Conservation (phyloP, 768 basidiomycete species). For the Infundibulicybe gibba region DNA sequence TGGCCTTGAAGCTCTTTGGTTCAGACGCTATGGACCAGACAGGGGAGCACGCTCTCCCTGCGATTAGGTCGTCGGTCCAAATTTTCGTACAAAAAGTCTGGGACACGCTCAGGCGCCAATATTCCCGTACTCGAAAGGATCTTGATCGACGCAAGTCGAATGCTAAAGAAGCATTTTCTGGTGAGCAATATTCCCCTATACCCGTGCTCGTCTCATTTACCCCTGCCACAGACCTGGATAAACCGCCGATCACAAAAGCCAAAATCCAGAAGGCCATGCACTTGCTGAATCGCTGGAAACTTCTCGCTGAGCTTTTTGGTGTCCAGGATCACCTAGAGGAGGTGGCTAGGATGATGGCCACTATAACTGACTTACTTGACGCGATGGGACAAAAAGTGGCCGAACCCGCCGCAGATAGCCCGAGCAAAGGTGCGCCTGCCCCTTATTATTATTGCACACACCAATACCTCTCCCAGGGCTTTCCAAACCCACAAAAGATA, state of each 20-base stretch:
- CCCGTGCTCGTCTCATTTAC: not conserved
- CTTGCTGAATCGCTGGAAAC: constrained; percentile 3
- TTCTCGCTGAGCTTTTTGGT: constrained; percentile 1
- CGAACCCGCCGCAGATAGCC: not conserved
- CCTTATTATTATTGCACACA: not conserved
- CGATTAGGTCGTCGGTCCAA: not conserved
- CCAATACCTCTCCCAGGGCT: not conserved
- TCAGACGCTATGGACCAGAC: constrained; percentile 1
- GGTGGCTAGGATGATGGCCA: not conserved
- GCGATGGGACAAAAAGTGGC: constrained; percentile 2
- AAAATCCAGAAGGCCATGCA: constrained; percentile 3
- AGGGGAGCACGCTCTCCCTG: not conserved
- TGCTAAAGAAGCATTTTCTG: constrained; percentile 4
- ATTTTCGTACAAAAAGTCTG: constrained; percentile 1
- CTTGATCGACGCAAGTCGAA: not conserved
- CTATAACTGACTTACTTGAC: constrained; percentile 5
- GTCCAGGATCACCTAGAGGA: not conserved
- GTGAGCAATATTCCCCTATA: not conserved
- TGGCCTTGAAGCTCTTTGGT: constrained; percentile 7
- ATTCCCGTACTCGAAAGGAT: not conserved
- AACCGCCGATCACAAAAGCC: not conserved
- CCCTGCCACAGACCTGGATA: not conserved
- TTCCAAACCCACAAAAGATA: not conserved
- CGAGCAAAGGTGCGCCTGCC: not conserved
- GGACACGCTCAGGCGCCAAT: constrained; percentile 1